Evolutionary conservation across 164 flowering plant genomes (phyloP), one percentile per base, ranked within the genome.

Genomic region (Tetracentron sinense): DNA sequence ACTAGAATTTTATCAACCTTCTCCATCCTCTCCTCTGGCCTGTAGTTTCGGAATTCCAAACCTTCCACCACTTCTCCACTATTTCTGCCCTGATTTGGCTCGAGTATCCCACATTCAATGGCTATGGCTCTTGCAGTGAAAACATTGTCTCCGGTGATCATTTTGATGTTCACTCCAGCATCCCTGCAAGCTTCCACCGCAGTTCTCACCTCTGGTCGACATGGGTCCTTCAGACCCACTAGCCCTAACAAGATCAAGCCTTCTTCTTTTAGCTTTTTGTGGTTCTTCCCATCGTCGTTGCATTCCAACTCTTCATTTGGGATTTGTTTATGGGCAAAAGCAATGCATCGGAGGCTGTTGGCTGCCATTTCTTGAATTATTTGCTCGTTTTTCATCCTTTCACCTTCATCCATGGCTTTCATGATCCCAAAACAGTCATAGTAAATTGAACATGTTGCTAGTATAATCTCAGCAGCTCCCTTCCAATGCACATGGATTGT

Each of bases 91-190:
- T 71, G 63, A 56, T 66, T 53, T 12, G 72, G 51, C 27, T 25
- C 38, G 7, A 80, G 72, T 25, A 75, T 77, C 25, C 81, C 79
- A 58, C 81, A 75, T 49, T 75, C 76, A 0, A 58, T 49, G 14
- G 83, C 81, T 64, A 75, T 73, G 5, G 79, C 76, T 62, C 27
- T 75, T 35, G 81, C 77, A 10, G 81, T 80, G 62, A 63, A 67
- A n/a, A 73, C 22, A 55, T 80, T 80, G 60, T 80, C 83, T 1
- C 81, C 81, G 0, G 81, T 77, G 48, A 79, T 71, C 81, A 79
- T 77, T 54, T 77, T 75, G 62, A 80, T 63, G 11, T 54, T 54
- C 5, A 80, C 81, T 29, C 83, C 77, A 14, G 79, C 81, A 16
- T 58, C 23, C 66, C 20, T 63, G 57, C 81, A 77, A 8, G 66